Base-by-base conservation (phyloP, 257 asterid genomes). In the Avicennia marina region DNA sequence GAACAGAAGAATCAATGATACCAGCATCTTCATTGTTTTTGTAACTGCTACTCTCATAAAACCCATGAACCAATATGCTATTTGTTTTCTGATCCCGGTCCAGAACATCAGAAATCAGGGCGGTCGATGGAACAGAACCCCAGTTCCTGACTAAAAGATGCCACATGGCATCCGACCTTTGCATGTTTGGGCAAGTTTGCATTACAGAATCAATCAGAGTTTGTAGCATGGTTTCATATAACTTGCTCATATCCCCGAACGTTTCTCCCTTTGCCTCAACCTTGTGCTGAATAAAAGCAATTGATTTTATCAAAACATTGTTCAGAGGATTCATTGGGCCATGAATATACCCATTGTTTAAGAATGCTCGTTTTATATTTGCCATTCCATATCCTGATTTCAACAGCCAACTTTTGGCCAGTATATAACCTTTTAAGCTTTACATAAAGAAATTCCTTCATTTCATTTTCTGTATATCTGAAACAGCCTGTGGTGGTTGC, bases 361-460 rank as follows among this genome's bases (percentile, higher is more conserved):
- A 16, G 19, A 59, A 33, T 44, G 67, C 68, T 11, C 3, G 34
- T 65, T 64, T 67, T 20, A 59, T 42, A 13, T 60, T 61, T 39
- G 10, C 33, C 26, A 3, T 21, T 18, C 27, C 11, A 15, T 65
- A 65, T 31, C 72, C 77, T 9, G 24, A 50, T 41, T 39, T 21
- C 46, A 44, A 42, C 38, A 72, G 56, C 53, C n/a, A 19, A 47
- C 19, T 41, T 72, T 21, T 32, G 50, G 54, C 73, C 21, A 21
- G 19, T 21, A 38, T 66, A 72, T 24, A 49, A 11, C 20, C 6
- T 7, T 16, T 40, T 41, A 47, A 71, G 12, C 56, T 65, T 71
- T 8, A 2, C 7, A 20, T 15, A 43, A 4, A 71, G 60, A 18
- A 62, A 25, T 10, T 24, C 54, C 62, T 47, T 62, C 20, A 71